Percentiles rank a stretch among this genome's conserved stretches.
Conservation (phyloP, 106 monocot genomes). For the Triglochin maritima region DNA sequence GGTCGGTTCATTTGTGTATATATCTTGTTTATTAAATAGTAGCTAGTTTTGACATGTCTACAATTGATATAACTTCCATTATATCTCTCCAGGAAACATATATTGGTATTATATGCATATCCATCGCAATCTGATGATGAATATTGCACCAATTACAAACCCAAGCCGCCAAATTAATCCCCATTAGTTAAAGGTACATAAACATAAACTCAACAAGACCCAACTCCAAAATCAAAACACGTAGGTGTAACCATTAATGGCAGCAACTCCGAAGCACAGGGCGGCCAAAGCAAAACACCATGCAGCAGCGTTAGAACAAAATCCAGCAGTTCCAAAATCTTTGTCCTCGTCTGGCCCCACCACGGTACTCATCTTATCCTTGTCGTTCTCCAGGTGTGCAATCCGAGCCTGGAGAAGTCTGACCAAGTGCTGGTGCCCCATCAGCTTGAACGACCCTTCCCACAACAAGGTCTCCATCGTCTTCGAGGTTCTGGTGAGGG, state of each 20-base stretch:
- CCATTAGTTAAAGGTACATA: too few species aligned
- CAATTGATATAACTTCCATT: too few species aligned
- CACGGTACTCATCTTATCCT: neutral
- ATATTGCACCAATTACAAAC: too few species aligned
- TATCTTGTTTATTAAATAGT: too few species aligned
- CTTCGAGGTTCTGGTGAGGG: slow-evolving; percentile 7
- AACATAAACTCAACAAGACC: too few species aligned
- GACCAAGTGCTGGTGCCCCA: slow-evolving; percentile 43
- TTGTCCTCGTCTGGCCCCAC: neutral
- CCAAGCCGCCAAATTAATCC: too few species aligned
- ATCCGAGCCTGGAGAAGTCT: slow-evolving; percentile 53
- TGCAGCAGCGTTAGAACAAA: neutral
- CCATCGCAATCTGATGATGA: too few species aligned
- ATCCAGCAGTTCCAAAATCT: neutral
- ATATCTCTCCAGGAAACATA: too few species aligned
- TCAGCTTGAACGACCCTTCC: slow-evolving; percentile 38
- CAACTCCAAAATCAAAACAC: slow-evolving; percentile 1
- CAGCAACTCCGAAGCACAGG: slow-evolving; percentile 13
- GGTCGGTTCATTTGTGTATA: too few species aligned
- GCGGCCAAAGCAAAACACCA: slow-evolving; percentile 1
- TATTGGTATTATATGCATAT: too few species aligned
- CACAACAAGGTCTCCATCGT: slow-evolving; percentile 28
- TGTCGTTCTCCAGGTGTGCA: slow-evolving; percentile 12
- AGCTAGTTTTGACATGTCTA: too few species aligned
- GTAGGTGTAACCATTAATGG: neutral